Conservation (phyloP, 805 yeast genomes). For the Spathaspora gorwiae region DNA sequence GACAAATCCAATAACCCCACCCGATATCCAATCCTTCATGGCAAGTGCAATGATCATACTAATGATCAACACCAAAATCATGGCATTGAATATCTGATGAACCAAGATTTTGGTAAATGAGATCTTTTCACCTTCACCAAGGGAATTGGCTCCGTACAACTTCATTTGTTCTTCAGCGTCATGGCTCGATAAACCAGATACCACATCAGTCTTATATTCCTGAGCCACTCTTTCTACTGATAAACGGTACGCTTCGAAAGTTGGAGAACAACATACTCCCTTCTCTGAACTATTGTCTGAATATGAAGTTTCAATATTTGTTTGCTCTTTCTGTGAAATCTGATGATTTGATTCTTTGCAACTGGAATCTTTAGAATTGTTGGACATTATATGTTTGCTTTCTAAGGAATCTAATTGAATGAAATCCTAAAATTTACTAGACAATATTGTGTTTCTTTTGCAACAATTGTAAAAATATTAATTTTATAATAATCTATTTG, state of each 20-base stretch:
- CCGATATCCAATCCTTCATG: slow-evolving; percentile 74
- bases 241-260: slow-evolving; percentile 13
- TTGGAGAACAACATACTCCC: background rate
- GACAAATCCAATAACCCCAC: slow-evolving; percentile 74
- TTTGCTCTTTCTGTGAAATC: too few relatives aligned
- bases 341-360: too few relatives aligned
- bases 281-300: background rate
- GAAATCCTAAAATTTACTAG: too few relatives aligned
- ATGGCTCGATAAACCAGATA: slow-evolving; percentile 15
- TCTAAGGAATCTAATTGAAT: too few relatives aligned
- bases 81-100: slow-evolving; percentile 71
- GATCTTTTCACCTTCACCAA: slow-evolving; percentile 57
- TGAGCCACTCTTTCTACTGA: slow-evolving; percentile 14
- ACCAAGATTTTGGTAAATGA: slow-evolving; percentile 52
- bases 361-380: too few relatives aligned
- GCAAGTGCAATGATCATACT: slow-evolving; percentile 70
- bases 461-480: too few relatives aligned
- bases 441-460: too few relatives aligned
- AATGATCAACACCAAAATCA: slow-evolving; percentile 68
- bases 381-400: too few relatives aligned
- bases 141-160: slow-evolving; percentile 51
- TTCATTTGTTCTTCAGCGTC: slow-evolving; percentile 12
- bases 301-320: background rate
- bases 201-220: slow-evolving; percentile 10
- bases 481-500: too few relatives aligned